Base-by-base conservation (phyloP, 2,329 filamentous ascomycete species). In the Raffaelea albimanens region DNA sequence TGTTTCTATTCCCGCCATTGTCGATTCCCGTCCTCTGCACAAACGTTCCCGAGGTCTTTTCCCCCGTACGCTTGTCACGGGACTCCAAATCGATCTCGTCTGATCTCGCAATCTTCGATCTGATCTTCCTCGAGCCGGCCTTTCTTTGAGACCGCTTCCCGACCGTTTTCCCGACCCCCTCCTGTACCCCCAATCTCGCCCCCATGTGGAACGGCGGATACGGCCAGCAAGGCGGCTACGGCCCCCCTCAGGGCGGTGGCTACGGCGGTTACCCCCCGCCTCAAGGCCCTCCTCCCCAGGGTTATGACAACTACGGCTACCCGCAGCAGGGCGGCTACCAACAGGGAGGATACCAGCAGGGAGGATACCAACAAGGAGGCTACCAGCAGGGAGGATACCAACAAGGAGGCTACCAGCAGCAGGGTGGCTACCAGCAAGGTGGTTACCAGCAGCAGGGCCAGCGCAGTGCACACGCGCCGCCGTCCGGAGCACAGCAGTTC, bases 401-500 rank as follows among this genome's bases (percentile, higher is more conserved):
- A 8, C 50, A 52, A 42, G 34, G 34, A 5, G 34, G 34, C 18
- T 46, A 52, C 33, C 31, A 50, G 13, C 40, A 42, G 5, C 18
- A 40, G 13, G 25, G 40, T 14, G 47, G 47, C 25, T 48, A 50
- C 33, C 34, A 36, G 3, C n/a, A n/a, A n/a, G n/a, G n/a, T 2
- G 14, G n/a, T n/a, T n/a, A n/a, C n/a, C n/a, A n/a, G n/a, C n/a
- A n/a, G n/a, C n/a, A n/a, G n/a, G n/a, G 34, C 34, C 34, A 19
- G 18, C 46, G 46, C 4, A 23, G n/a, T 55, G 59, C 60, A 0
- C 65, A 67, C 11, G 70, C 70, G 20, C 75, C 75, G 14, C 75
- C 76, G 0, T 61, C 64, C 3, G 66, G 64, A 2, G 64, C 69
- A 7, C 78, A 83, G 60, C 61, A 72, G 53, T 84, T 84, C 56